Percentiles rank a stretch among this genome's conserved stretches.
phyloP scores from a whole-genome alignment of 2,329 filamentous ascomycete genomes.

The Raffaelea albimanens region DNA sequence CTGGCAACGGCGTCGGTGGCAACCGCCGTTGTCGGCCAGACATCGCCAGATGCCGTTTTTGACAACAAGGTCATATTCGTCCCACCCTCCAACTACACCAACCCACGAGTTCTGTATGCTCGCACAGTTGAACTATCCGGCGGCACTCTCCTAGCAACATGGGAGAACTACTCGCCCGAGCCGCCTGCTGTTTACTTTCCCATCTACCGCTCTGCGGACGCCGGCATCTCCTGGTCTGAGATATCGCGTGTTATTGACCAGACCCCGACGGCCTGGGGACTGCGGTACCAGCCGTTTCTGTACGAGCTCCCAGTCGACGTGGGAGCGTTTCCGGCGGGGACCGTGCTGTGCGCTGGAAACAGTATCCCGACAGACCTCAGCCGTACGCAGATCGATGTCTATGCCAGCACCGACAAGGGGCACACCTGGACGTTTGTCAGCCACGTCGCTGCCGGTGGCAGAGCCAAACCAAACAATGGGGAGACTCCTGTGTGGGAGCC shows the following conservation, averaged over 20 bases:
- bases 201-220: slow-evolving; percentile 42
- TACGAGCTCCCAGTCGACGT: slow-evolving; percentile 52
- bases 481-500: slow-evolving; percentile 66
- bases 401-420: slow-evolving; percentile 53
- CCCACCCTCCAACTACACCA: slow-evolving; percentile 32
- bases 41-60: slow-evolving; percentile 2
- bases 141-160: slow-evolving; percentile 40
- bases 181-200: slow-evolving; percentile 46
- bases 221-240: slow-evolving; percentile 52
- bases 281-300: slow-evolving; percentile 62
- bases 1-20: background rate
- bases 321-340: slow-evolving; percentile 50
- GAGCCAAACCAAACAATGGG: slow-evolving; percentile 52
- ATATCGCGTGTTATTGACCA: slow-evolving; percentile 54
- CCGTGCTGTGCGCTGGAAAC: slow-evolving; percentile 52
- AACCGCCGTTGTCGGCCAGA: background rate
- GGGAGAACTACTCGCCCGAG: slow-evolving; percentile 48
- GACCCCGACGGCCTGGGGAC: slow-evolving; percentile 49
- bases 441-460: slow-evolving; percentile 54
- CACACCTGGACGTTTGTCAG: slow-evolving; percentile 58
- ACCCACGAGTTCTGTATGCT: slow-evolving; percentile 33
- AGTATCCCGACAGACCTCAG: slow-evolving; percentile 47
- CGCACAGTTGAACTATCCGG: slow-evolving; percentile 33
- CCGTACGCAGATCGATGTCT: slow-evolving; percentile 59
- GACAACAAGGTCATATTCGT: slow-evolving; percentile 27